Percentiles rank a stretch among this genome's conserved stretches.
Evolutionary conservation across 225 moss, liverwort and hornwort species (phyloP).

Genomic region (Polytrichum commune): DNA sequence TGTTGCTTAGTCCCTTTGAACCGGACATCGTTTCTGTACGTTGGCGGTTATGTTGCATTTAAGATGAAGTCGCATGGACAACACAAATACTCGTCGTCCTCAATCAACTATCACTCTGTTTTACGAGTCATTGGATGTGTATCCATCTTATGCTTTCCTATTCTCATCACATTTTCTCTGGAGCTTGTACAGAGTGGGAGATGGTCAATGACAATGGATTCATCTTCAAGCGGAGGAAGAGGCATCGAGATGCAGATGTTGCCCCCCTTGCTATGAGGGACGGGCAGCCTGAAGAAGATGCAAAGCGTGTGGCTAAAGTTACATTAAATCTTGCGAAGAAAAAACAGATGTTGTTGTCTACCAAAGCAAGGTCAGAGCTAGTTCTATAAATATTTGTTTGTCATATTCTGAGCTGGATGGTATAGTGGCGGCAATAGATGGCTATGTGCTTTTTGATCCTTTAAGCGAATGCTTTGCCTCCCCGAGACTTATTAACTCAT

Average conservation of each 20-base stretch:
- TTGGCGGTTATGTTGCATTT: background rate
- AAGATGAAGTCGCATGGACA: no score
- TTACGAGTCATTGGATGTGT: background rate
- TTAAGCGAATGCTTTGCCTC: background rate
- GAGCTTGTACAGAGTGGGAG: slow-evolving; percentile 44
- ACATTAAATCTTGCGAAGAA: slow-evolving; percentile 28
- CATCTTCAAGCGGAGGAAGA: slow-evolving; percentile 52
- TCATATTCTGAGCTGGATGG: background rate
- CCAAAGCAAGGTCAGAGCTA: slow-evolving; percentile 38
- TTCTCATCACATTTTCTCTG: background rate
- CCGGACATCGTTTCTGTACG: background rate
- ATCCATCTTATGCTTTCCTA: background rate
- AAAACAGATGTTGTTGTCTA: slow-evolving; percentile 37
- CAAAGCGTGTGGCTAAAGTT: slow-evolving; percentile 14
- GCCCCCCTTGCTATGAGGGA: slow-evolving; percentile 17
- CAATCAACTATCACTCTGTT: background rate
- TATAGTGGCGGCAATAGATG: no score
- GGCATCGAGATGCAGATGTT: slow-evolving; percentile 32
- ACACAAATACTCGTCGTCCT: background rate
- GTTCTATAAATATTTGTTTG: background rate
- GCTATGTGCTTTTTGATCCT: background rate
- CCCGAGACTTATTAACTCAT: no score
- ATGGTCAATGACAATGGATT: slow-evolving; percentile 51
- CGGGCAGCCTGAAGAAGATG: slow-evolving; percentile 17
- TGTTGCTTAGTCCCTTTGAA: background rate